Base-by-base conservation (phyloP, 805 yeast species). In the Kazachstania taianensis region DNA sequence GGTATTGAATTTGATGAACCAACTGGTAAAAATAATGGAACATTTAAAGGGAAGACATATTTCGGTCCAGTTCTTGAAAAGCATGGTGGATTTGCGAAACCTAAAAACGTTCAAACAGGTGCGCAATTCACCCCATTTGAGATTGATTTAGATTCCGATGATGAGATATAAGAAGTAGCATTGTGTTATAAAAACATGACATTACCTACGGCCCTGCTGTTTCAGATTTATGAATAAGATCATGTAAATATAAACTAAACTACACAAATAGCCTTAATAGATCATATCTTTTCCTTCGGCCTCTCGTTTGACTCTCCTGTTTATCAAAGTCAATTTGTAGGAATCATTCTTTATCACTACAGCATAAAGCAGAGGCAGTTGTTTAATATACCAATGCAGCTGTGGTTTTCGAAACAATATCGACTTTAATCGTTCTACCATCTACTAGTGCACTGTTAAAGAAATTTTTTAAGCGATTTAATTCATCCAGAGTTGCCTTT, bases 1-100 rank as follows among this genome's bases (percentile, higher is more conserved):
- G 97, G 96, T 0, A 71, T 89, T 3, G 82, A 78, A 46, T 76
- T 86, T 37, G 92, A 82, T 46, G 85, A 81, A 45, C 89, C 96
- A 0, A 70, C 72, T 6, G 97, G 97, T 5, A 84, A 81, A 55
- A 84, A 87, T 50, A 74, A 84, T 50, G 97, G 97, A 0, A 59
- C 73, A 15, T 62, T 85, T 27, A 72, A 75, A 24, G 86, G 83
- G 0, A 53, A 46, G 1, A 49, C 66, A 24, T 70, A 81, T 43
- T 87, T 89, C 51, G 60, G 65, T 4, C 73, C 85, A 22, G 61
- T 63, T 5, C 49, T 50, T 5, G 49, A 49, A 0, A 69, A 69
- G 15, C 77, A 82, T 49, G 96, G 96, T 5, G 75, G 85, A 5
- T 84, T 89, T 55, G 73, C 86, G 10, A 72, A 72, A 40, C 94